Base-by-base conservation (phyloP, 805 yeast genomes). In the Debaryomyces prosopidis region DNA sequence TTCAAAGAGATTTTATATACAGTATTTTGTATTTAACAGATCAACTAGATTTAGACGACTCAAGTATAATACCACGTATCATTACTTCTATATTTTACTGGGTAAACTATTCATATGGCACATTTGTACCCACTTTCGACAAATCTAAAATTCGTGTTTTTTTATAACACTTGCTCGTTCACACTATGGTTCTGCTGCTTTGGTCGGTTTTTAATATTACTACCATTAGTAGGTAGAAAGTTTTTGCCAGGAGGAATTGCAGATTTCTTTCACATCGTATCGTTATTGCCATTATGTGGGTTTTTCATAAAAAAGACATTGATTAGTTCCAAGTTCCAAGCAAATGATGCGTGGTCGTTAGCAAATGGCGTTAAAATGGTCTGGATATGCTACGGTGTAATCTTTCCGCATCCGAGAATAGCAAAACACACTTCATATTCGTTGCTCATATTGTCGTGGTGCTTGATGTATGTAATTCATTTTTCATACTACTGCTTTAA, bases 241-340 rank as follows among this genome's bases (percentile, higher is more conserved):
- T 85, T 82, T 51, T 60, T 85, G 16, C 86, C 89, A 1, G 89
- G 85, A 5, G 90, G 89, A 0, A 80, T 85, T 10, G 87, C 87
- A 37, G 86, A 80, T 51, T 85, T 82, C 63, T 77, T 82, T 53
- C 76, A 71, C 39, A 64, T 65, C 9, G 71, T 72, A 23, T 51
- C 76, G 1, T 46, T 67, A 15, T 46, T 65, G 7, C 76, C 76
- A 9, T 52, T 69, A 14, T 39, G 61, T 2, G 64, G 59, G 4
- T 52, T 60, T 27, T 40, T 61, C 23, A 12, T 58, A 14, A 42
- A 52, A 9, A 58, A 57, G 23, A 28, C 46, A 5, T 23, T 56
- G 4, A 55, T 58, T 30, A 50, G 42, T 14, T 36, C 39, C 9
- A 42, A 19, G n/a, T 45, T 54, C 36, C 14, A 46, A 9, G 10